phyloP scores from a whole-genome alignment of 495 filamentous ascomycete genomes.

The Lophiostoma macrostomum region DNA sequence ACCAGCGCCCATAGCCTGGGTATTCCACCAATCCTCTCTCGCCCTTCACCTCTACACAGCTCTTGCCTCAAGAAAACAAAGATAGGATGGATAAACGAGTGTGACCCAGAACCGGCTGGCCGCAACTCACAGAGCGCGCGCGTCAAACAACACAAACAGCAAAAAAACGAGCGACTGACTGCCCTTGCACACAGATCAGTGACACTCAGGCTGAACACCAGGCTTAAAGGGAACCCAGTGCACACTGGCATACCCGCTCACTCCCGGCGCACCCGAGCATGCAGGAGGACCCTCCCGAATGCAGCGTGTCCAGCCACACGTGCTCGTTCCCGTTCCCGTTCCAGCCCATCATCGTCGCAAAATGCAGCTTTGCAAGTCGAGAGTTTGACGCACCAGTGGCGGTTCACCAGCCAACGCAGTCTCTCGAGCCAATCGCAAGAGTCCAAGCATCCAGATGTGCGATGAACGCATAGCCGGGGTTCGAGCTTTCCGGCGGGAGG shows the following conservation, averaged over 20 bases:
- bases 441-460: background rate
- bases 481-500: background rate
- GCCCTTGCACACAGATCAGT: background rate
- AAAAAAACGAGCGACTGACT: background rate
- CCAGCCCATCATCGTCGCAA: background rate
- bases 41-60: no score
- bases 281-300: background rate
- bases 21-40: no score
- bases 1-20: conserved; percentile 9
- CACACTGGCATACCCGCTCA: background rate
- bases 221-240: conserved; percentile 7
- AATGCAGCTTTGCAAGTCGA: background rate
- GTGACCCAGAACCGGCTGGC: conserved; percentile 22
- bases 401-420: no score
- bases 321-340: no score
- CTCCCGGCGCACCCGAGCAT: background rate
- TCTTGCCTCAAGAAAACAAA: background rate
- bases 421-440: background rate
- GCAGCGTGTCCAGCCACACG: background rate
- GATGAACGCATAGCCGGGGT: conserved; percentile 8
- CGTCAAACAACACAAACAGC: no score
- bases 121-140: conserved; percentile 23
- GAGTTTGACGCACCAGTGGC: background rate
- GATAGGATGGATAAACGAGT: background rate
- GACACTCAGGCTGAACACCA: conserved; percentile 4